A percentile compares a stretch with the other conserved stretches of the same genome.
phyloP scores from a whole-genome alignment of 805 yeast species.

The Candida gorgasii region DNA sequence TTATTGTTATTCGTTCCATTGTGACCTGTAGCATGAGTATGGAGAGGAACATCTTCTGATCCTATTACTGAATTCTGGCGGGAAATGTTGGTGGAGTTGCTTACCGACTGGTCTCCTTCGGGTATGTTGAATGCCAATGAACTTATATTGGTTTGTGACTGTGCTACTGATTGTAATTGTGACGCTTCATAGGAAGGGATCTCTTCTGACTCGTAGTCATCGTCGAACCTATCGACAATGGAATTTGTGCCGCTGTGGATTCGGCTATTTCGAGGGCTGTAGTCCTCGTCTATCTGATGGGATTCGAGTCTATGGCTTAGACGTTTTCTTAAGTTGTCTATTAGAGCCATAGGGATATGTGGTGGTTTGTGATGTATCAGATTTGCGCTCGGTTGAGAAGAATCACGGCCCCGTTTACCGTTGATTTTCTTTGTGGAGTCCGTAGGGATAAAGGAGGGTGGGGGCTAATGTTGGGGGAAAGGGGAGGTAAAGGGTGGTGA shows the following conservation, averaged over 20 bases:
- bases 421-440: too few relatives aligned
- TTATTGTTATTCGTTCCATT: neutral
- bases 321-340: constrained; percentile 27
- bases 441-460: too few relatives aligned
- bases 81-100: constrained; percentile 14
- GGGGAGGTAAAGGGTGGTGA: too few relatives aligned
- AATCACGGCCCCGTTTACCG: too few relatives aligned
- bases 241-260: constrained; percentile 13
- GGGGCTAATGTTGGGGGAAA: too few relatives aligned
- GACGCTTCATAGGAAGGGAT: constrained; percentile 46
- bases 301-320: constrained; percentile 28
- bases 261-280: constrained; percentile 19
- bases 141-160: constrained; percentile 4
- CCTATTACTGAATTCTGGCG: constrained; percentile 14
- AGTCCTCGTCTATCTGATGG: constrained; percentile 36
- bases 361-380: neutral
- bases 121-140: neutral
- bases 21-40: neutral
- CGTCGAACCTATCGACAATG: constrained; percentile 5
- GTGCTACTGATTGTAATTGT: constrained; percentile 22
- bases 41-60: constrained; percentile 5
- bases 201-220: constrained; percentile 12
- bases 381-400: too few relatives aligned
- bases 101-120: constrained; percentile 6
- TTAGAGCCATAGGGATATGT: constrained; percentile 19